Evolutionary conservation across 2,329 filamentous ascomycete species (phyloP), one percentile per base, ranked within the genome.

Genomic region (Knufia fluminis): DNA sequence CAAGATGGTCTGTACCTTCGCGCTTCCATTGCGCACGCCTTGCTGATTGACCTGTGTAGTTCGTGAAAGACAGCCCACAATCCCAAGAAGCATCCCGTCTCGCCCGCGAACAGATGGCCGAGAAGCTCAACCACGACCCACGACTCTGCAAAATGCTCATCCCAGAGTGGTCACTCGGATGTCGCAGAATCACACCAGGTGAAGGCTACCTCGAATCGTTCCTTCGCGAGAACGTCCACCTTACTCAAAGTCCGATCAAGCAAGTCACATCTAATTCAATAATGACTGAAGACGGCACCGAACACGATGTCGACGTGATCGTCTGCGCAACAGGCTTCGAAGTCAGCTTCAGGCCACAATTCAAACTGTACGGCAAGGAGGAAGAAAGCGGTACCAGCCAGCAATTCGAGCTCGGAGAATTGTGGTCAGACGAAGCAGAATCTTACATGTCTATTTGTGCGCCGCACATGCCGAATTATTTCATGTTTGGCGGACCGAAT

Each of bases 261-360:
- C 19, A 47, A 2, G 45, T 60, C 39, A 52, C 51, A 7, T 31
- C 52, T n/a, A 54, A 54, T 1, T 58, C 55, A 2, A 63, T 69
- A 16, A 42, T 61, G 14, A 62, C 61, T 0, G 60, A 60, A 2
- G 64, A 66, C 32, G 63, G 64, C 7, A 54, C 55, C 12, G 61
- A 65, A 47, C 56, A 61, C 38, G 53, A 59, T 1, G 54, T 62
- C 2, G 64, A 68, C 33, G 56, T 63, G n/a, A 52, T 67, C 4
- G 61, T 65, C 24, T 67, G 65, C 40, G 65, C 65, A 4, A 67
- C 65, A 3, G 65, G 64, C 0, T 67, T 67, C 38, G 55, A 66
- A 16, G 64, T 62, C 8, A 59, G 59, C 1, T 63, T 58, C 24
- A 57, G 57, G 3, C 64, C 64, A 0, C 60, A 62, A 1, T 66